Evolutionary conservation across 192 early-diverging fungal genomes (phyloP), one percentile per base, ranked within the genome.

Genomic region (Podila horticola): DNA sequence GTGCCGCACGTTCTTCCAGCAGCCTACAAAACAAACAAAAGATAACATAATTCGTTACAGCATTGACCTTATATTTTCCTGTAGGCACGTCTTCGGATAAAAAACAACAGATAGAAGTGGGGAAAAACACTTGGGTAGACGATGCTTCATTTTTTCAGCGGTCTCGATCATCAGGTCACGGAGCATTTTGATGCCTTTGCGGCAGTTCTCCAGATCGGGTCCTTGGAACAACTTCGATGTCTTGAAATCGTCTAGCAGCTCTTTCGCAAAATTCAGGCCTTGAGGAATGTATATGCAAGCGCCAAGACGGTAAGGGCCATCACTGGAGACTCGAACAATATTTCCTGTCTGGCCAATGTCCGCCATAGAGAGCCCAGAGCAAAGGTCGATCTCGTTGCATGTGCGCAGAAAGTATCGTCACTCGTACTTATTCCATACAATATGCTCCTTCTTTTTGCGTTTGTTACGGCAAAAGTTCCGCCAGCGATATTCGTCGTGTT

Each of bases 91-190:
- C 45, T 55, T 30, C 29, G 5, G 5, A 31, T 52, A 67, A 34
- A 68, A 60, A 68, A 68, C 36, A 3, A 68, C 4, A 68, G 3
- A 68, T 34, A 29, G 59, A 34, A 66, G 38, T n/a, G n/a, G n/a
- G 15, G 62, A 34, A 22, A 68, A 57, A 59, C 26, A 31, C 58
- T 60, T 68, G 67, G 58, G 67, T 48, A 68, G 67, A 41, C 67
- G 67, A 41, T 60, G 58, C 57, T 30, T 60, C 57, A 58, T 70
- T 52, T 63, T 71, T 33, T 71, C 69, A 19, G 61, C 69, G 17
- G 69, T 71, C 50, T 71, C 69, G 24, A 63, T 71, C 69, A 71
- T 63, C 69, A 71, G 61, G 19, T 51, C 60, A 62, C 61, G 60
- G 58, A 71, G 69, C 33, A 71, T 55, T 2, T 63, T 33, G 38